A percentile compares a stretch with the other conserved stretches of the same genome.
Evolutionary conservation across 2,329 filamentous ascomycete species (phyloP).

Genomic region (Stachybotrys echinatus): DNA sequence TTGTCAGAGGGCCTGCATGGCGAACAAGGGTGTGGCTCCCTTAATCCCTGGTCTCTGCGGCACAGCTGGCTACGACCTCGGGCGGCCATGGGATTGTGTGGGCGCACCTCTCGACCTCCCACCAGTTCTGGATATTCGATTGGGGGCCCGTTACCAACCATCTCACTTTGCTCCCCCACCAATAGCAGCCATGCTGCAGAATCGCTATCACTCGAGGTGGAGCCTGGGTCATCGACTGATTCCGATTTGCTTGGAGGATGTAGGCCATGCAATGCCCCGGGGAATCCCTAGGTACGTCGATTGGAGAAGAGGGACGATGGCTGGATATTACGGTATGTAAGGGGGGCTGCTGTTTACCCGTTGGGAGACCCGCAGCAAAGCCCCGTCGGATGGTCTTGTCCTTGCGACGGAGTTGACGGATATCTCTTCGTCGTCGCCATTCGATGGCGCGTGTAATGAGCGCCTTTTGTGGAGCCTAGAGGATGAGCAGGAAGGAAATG

Average conservation of each 20-base stretch:
- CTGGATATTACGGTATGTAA: too few relatives aligned
- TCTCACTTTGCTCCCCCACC: not conserved
- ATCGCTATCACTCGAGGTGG: not conserved
- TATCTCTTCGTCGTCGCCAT: not conserved
- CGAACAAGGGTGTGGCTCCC: not conserved
- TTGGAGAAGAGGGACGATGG: too few relatives aligned
- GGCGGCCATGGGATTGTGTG: not conserved
- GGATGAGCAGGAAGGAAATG: not conserved
- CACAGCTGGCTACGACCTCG: not conserved
- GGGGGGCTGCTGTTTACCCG: too few relatives aligned
- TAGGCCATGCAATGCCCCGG: too few relatives aligned
- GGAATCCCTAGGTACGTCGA: too few relatives aligned
- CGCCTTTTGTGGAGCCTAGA: not conserved
- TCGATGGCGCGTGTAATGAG: too few relatives aligned
- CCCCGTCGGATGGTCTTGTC: not conserved
- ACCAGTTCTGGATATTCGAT: not conserved
- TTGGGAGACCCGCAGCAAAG: not conserved
- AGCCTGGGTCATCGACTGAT: not conserved
- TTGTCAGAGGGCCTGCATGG: not conserved
- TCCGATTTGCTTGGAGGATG: not conserved
- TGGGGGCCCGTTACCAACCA: not conserved
- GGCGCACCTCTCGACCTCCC: not conserved
- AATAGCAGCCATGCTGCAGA: not conserved
- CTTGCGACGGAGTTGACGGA: not conserved
- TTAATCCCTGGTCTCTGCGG: not conserved